Base-by-base conservation (phyloP, 2,329 filamentous ascomycete species). In the Penicillium hordei region DNA sequence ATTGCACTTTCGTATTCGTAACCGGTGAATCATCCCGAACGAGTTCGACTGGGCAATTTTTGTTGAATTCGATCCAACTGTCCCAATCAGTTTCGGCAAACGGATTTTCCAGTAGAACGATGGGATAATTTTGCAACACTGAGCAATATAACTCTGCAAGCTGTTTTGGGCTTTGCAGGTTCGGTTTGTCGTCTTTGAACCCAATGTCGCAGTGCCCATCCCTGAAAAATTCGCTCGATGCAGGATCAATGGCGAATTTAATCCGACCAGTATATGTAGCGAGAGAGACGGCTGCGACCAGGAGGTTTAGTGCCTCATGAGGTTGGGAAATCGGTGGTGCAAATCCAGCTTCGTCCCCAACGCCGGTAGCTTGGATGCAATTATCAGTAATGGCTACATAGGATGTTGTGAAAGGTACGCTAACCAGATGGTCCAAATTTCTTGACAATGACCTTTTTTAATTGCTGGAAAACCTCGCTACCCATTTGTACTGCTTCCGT, bases 21-120 rank as follows among this genome's bases (percentile, higher is more conserved):
- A 69, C 74, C 7, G 77, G 68, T 21, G 78, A 62, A 57, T 78
- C 75, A 62, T 78, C 75, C 15, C 77, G 76, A 3, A 78, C 77
- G 9, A 78, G 64, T 60, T 77, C 73, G 29, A 74, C 58, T 17
- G 61, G 55, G 44, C 67, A 73, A 27, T 64, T 58, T 60, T 69
- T 66, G 62, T 74, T 68, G 59, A 78, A 78, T 19, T 66, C 55
- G 4, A 60, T 64, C 71, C 75, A 79, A 9, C 69, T 60, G 4
- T 62, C 57, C 75, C 74, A 78, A 63, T 78, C 75, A 53, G 75
- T 71, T 61, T 77, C 68, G 31, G 72, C 74, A 60, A 78, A 77
- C 4, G 76, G 76, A 64, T 78, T 75, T 66, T 78, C 76, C 8
- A 77, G 64, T 6, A 76, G 60, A 6, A 75, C 65, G 44, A 78